Percentiles rank a stretch among this genome's conserved stretches.
Conservation (phyloP, 495 filamentous ascomycete species). For the Xylaria palmicola region DNA sequence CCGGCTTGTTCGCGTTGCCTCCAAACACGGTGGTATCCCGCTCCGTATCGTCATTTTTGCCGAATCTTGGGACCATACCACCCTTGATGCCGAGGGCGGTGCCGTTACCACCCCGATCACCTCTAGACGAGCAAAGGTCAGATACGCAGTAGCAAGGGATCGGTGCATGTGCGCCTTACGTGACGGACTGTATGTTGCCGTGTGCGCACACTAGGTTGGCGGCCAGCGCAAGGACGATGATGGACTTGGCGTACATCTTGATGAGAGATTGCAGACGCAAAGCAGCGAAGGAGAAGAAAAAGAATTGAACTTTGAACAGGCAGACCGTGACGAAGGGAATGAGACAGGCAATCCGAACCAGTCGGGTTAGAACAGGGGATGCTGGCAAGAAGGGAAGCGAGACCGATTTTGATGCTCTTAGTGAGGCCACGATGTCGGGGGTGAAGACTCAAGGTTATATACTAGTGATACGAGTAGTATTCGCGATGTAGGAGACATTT, state of each 20-base stretch:
- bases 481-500: background rate
- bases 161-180: background rate
- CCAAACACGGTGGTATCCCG: slow-evolving; percentile 11
- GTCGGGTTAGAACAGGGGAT: background rate
- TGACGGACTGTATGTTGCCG: slow-evolving; percentile 12
- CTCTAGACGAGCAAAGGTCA: background rate
- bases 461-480: background rate
- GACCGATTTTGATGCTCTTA: background rate
- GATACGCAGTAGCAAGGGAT: background rate
- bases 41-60: slow-evolving; percentile 7
- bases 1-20: slow-evolving; percentile 8
- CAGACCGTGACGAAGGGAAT: background rate
- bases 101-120: slow-evolving; percentile 11
- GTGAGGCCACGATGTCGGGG: background rate
- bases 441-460: background rate
- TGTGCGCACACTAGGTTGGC: slow-evolving; percentile 4
- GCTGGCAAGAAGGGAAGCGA: background rate
- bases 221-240: slow-evolving; percentile 3
- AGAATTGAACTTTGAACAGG: background rate
- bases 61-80: slow-evolving; percentile 2
- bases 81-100: slow-evolving; percentile 15
- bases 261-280: background rate
- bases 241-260: background rate
- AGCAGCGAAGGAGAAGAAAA: background rate
- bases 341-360: background rate